A percentile compares a stretch with the other conserved stretches of the same genome.
phyloP scores from a whole-genome alignment of 768 basidiomycete species.

The Porpolomopsis calyptriformis region DNA sequence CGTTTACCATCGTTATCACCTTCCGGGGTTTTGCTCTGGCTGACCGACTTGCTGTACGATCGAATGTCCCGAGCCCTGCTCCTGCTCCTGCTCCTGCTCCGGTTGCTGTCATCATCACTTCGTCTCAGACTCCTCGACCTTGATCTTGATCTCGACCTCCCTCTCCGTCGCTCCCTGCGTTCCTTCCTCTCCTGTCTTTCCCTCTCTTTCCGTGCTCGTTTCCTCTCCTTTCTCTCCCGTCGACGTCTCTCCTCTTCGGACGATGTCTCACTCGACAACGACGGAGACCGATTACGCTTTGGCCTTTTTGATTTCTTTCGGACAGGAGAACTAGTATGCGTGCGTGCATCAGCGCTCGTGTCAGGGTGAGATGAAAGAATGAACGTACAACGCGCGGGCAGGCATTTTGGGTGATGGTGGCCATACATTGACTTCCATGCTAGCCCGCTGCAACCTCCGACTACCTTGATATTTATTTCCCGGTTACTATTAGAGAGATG shows the following conservation, averaged over 20 bases:
- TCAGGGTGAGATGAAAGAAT: neutral
- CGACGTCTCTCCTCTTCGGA: conserved; percentile 50
- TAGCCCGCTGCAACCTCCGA: conserved; percentile 59
- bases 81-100: conserved; percentile 20
- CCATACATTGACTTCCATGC: conserved; percentile 56
- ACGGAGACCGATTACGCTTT: conserved; percentile 47
- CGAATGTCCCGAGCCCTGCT: conserved; percentile 18
- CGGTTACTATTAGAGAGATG: conserved; percentile 1
- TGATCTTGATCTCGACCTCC: conserved; percentile 10
- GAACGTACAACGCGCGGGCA: conserved; percentile 43
- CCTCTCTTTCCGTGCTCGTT: conserved; percentile 39
- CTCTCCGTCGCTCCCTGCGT: conserved; percentile 25
- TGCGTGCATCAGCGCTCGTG: no score
- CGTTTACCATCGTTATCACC: conserved; percentile 46
- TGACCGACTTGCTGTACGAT: conserved; percentile 23
- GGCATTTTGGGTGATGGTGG: conserved; percentile 70
- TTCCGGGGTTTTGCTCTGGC: conserved; percentile 19
- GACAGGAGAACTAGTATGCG: conserved; percentile 52
- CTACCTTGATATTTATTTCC: conserved; percentile 26
- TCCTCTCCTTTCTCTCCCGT: conserved; percentile 51
- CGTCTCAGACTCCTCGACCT: conserved; percentile 21
- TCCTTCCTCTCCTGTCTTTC: conserved; percentile 32
- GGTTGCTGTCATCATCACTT: conserved; percentile 24
- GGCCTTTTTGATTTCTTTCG: conserved; percentile 39
- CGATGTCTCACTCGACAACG: conserved; percentile 32